A percentile compares a stretch with the other conserved stretches of the same genome.
Conservation (phyloP, 2,329 filamentous ascomycete species). For the Fusarium oligoseptatum region DNA sequence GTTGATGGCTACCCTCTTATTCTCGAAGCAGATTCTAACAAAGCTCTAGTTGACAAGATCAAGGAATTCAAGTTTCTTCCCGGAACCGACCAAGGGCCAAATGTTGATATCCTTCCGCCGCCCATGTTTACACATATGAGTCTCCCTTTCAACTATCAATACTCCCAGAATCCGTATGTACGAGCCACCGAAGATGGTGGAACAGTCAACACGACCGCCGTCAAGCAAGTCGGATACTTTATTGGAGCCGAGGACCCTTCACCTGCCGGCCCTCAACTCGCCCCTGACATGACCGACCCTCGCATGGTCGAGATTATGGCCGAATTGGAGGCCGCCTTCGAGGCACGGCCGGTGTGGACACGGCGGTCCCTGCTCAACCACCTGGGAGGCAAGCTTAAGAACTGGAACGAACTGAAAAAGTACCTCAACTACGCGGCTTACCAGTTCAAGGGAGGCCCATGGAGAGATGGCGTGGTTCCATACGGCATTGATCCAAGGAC, state of each 20-base stretch:
- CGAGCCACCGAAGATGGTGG: conserved; percentile 70
- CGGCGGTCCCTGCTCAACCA: conserved; percentile 84
- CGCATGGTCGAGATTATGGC: conserved; percentile 74
- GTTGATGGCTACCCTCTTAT: conserved; percentile 8
- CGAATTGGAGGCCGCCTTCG: conserved; percentile 74
- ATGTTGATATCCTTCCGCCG: conserved; percentile 82
- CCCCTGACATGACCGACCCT: conserved; percentile 70
- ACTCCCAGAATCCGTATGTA: conserved; percentile 87
- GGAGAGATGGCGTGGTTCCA: conserved; percentile 86
- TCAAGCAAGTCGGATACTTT: conserved; percentile 71
- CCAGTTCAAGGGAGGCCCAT: conserved; percentile 92
- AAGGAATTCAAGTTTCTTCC: conserved; percentile 76
- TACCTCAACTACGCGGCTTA: conserved; percentile 89
- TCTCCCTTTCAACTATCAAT: conserved; percentile 83
- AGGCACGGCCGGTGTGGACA: conserved; percentile 86
- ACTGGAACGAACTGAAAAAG: conserved; percentile 74
- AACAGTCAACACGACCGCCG: conserved; percentile 70
- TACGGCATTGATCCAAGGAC: conserved; percentile 89
- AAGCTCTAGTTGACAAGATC: conserved; percentile 60
- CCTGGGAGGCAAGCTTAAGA: conserved; percentile 65
- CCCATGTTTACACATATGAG: conserved; percentile 82
- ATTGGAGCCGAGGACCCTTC: conserved; percentile 72
- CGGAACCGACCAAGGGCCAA: conserved; percentile 68
- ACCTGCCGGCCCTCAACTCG: conserved; percentile 70
- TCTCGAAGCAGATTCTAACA: conserved; percentile 2